Base-by-base conservation (phyloP, 1,284 basidiomycete genomes). In the Neolentinus lepideus region DNA sequence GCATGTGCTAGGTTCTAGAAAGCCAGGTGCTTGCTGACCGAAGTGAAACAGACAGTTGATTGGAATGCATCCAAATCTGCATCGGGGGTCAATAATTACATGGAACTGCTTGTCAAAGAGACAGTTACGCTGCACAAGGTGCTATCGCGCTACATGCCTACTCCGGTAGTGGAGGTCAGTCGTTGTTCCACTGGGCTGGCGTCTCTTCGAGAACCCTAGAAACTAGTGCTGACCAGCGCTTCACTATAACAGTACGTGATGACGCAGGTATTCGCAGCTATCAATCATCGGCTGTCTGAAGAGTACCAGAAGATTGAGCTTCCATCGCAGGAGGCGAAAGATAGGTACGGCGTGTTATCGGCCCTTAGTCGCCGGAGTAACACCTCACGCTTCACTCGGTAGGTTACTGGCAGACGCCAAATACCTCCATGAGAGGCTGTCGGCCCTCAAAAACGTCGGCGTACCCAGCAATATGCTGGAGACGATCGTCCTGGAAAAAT, bases 71-170 rank as follows among this genome's bases (percentile, higher is more conserved):
- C 81, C 33, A 80, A 78, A 54, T 72, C 78, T 31, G 77, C 72
- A 52, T 77, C 78, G 25, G 77, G 79, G 48, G 78, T 83, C 57
- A 92, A 91, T 67, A 79, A 82, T 25, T 98, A 98, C 71, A 93
- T 96, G 76, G 88, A 94, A 61, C 78, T 94, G 59, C 78, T 99
- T 35, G 85, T 94, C 63, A 97, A 96, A 71, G 96, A 99, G 73
- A 96, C 95, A 2, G 88, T 92, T 55, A 98, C 94, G 25, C 78
- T 99, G 52, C 93, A 99, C 75, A 98, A 96, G 69, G 95, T 99
- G 45, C 77, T 99, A 52, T 92, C 90, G 54, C 90, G 95, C 57
- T 99, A 98, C 70, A 77, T 99, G 24, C 76, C 89, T 3, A 70
- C 77, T 33, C 77, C 80, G 22, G 81, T 92, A 14, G 90, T 96